phyloP scores from a whole-genome alignment of 306 rosid species.

The Rosa chinensis region DNA sequence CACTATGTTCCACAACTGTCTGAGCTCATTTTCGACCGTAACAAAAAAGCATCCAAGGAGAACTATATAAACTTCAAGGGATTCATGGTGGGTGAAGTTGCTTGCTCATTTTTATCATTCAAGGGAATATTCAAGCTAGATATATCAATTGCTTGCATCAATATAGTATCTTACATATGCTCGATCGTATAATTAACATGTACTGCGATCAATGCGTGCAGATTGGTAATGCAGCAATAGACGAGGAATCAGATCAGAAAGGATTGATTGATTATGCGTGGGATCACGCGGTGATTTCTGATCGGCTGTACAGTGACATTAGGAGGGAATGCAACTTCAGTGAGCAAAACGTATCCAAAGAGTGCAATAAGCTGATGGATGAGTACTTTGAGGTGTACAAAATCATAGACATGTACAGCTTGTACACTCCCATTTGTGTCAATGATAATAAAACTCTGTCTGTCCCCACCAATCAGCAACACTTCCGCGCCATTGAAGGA shows the following conservation, averaged over 20 bases:
- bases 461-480: background rate
- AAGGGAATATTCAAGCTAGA: background rate
- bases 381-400: conserved; percentile 29
- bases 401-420: conserved; percentile 48
- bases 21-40: conserved; percentile 43
- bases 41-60: conserved; percentile 28
- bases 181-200: background rate
- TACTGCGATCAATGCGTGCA: background rate
- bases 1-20: conserved; percentile 73
- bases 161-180: background rate
- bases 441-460: background rate
- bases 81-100: conserved; percentile 35
- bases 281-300: conserved; percentile 54
- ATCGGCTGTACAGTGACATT: conserved; percentile 31
- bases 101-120: background rate
- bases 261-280: conserved; percentile 55
- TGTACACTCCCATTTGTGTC: conserved; percentile 36
- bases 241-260: conserved; percentile 43
- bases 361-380: conserved; percentile 2
- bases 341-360: background rate
- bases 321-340: conserved; percentile 42
- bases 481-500: conserved; percentile 12
- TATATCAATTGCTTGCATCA: background rate
- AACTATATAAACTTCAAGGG: conserved; percentile 46
- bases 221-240: conserved; percentile 49